Conservation (phyloP, 345 rosid genomes). For the Populus davidiana region DNA sequence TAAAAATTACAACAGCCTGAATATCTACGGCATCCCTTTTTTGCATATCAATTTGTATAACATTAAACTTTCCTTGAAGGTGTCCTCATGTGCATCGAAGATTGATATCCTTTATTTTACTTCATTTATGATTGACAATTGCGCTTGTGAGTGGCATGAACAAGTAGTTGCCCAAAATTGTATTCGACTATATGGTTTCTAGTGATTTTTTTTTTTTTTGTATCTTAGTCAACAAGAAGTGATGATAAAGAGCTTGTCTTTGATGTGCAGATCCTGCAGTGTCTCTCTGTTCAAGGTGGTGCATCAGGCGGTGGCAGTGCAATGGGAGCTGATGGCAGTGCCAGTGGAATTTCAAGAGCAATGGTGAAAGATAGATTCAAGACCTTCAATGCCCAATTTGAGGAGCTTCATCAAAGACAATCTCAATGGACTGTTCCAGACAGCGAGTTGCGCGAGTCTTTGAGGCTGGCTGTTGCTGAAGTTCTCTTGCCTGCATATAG, state of each 20-base stretch:
- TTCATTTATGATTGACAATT: neutral
- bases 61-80: neutral
- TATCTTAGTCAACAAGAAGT: neutral
- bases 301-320: conserved; percentile 26
- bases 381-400: conserved; percentile 79
- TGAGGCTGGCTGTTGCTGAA: conserved; percentile 95
- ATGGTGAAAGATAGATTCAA: conserved; percentile 85
- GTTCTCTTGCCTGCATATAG: conserved; percentile 92
- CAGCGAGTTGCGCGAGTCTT: conserved; percentile 85
- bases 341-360: conserved; percentile 61
- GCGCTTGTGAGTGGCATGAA: neutral
- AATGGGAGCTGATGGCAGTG: conserved; percentile 28
- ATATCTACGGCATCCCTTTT: too few relatives aligned
- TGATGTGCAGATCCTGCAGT: conserved; percentile 81
- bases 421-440: conserved; percentile 98
- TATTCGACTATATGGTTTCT: neutral
- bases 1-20: neutral
- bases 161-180: neutral
- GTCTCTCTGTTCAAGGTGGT: conserved; percentile 62
- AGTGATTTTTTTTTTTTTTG: neutral
- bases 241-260: conserved; percentile 15
- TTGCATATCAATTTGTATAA: neutral
- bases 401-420: conserved; percentile 90
- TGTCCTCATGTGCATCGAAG: neutral
- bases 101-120: neutral